phyloP scores from a whole-genome alignment of 352 stramenopile genomes.

The Globisporangium nagaii region DNA sequence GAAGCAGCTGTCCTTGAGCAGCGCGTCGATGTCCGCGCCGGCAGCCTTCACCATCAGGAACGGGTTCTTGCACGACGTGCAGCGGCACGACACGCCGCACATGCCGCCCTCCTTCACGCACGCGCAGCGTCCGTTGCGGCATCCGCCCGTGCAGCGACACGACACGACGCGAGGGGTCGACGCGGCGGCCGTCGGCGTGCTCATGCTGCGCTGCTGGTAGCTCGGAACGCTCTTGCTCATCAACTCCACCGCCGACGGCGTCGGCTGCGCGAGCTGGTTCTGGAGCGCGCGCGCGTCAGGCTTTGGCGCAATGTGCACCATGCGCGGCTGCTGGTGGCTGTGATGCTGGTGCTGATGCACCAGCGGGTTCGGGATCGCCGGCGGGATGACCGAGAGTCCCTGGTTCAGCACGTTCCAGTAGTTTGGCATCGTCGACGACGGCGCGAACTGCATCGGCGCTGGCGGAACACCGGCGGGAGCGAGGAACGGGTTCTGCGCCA shows the following conservation, averaged over 20 bases:
- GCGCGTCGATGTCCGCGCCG: conserved; percentile 65
- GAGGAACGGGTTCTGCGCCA: background rate
- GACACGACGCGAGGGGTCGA: conserved; percentile 47
- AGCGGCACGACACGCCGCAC: conserved; percentile 68
- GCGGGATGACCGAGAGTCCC: conserved; percentile 23
- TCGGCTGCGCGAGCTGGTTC: conserved; percentile 7
- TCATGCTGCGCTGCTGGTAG: conserved; percentile 1
- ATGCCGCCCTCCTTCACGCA: conserved; percentile 82
- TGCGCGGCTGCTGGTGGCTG: conserved; percentile 26
- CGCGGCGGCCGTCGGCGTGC: conserved; percentile 1
- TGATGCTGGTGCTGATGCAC: background rate
- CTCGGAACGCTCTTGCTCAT: background rate
- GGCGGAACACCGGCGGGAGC: conserved; percentile 16
- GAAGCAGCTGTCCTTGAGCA: conserved; percentile 76
- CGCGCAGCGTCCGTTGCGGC: conserved; percentile 72
- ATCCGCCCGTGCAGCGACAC: conserved; percentile 75
- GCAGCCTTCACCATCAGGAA: conserved; percentile 78
- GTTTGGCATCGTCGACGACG: conserved; percentile 71
- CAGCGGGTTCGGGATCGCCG: conserved; percentile 11
- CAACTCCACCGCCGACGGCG: background rate
- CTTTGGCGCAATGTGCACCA: conserved; percentile 80
- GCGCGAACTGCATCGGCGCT: conserved; percentile 41
- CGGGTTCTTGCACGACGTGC: conserved; percentile 85
- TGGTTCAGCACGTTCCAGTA: conserved; percentile 87
- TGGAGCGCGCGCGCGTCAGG: conserved; percentile 27